Percentiles rank a stretch among this genome's conserved stretches.
phyloP scores from a whole-genome alignment of 768 basidiomycete species.

The Coprinopsis strossmayeri region DNA sequence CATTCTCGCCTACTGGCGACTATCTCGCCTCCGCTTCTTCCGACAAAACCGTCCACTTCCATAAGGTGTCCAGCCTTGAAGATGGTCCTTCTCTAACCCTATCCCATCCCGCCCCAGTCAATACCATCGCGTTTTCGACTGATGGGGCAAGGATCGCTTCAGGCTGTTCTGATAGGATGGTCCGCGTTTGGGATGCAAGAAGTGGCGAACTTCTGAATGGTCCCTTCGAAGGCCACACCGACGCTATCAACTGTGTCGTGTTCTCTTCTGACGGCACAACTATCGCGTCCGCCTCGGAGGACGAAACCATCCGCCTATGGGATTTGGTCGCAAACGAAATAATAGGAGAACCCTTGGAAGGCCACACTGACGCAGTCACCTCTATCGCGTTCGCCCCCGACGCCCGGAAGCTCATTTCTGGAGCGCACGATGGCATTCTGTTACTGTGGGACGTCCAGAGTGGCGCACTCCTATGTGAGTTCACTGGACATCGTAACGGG shows the following conservation, averaged over 20 bases:
- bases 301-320: constrained; percentile 17
- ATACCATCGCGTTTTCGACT: constrained; percentile 18
- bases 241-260: constrained; percentile 15
- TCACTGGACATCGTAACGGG: constrained; percentile 15
- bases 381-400: constrained; percentile 22
- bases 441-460: constrained; percentile 15
- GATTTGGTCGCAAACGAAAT: background rate
- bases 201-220: constrained; percentile 9
- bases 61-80: constrained; percentile 3
- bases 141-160: constrained; percentile 26
- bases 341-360: constrained; percentile 8
- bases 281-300: constrained; percentile 17
- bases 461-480: constrained; percentile 4
- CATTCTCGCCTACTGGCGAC: constrained; percentile 14
- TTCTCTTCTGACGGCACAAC: constrained; percentile 14
- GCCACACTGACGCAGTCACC: constrained; percentile 6
- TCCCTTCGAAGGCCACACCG: constrained; percentile 14
- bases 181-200: constrained; percentile 14
- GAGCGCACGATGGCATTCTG: constrained; percentile 21
- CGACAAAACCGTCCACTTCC: constrained; percentile 12
- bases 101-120: constrained; percentile 14
- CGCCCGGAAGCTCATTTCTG: constrained; percentile 20
- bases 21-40: constrained; percentile 13
- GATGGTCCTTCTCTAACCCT: constrained; percentile 2
- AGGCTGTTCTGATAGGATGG: constrained; percentile 21